Evolutionary conservation across 73 alveolate species (phyloP), one percentile per base, ranked within the genome.

Genomic region (Paramecium sexaurelia): DNA sequence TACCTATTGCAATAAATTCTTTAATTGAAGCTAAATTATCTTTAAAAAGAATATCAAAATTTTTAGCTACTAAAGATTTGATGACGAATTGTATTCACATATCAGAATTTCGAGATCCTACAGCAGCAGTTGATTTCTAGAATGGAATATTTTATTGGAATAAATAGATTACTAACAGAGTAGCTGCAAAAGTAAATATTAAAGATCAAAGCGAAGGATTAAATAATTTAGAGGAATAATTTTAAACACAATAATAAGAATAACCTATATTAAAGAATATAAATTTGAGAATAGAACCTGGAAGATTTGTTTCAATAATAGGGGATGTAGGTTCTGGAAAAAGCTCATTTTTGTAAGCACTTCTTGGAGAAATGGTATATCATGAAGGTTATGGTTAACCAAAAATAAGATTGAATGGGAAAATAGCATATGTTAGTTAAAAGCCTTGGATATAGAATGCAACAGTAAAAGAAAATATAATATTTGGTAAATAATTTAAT

Each of bases 1-100:
- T 97, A 15, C 99, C 99, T 1, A 93, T 86, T 10, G 96, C 96
- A 91, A 85, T 97, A 27, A 95, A 94, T 9, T 43, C 85, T 19
- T 73, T 95, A 26, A 88, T 91, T 51, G 97, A 95, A 75, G 91
- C 97, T 3, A 84, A 84, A 3, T 96, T 96, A 19, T 73, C 97
- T 55, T 75, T 96, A 94, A 93, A 85, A 43, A 95, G 99, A 91
- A 73, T 73, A 29, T 73, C 39, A 17, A 41, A 35, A 41, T 73
- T 73, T 35, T 2, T 73, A 37, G 17, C 17, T 4, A 73, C 87
- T 0, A 35, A 73, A 6, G 87, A 73, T 29, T 17, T 73, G n/a
- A 35, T 35, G 57, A 73, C 35, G 7, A 35, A 73, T 73, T 73
- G 87, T 17, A 73, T 73, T 17, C 2, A 15, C 5, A 15, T 35